Evolutionary conservation across 805 yeast genomes (phyloP).

Genomic region (Candida fluviatilis): DNA sequence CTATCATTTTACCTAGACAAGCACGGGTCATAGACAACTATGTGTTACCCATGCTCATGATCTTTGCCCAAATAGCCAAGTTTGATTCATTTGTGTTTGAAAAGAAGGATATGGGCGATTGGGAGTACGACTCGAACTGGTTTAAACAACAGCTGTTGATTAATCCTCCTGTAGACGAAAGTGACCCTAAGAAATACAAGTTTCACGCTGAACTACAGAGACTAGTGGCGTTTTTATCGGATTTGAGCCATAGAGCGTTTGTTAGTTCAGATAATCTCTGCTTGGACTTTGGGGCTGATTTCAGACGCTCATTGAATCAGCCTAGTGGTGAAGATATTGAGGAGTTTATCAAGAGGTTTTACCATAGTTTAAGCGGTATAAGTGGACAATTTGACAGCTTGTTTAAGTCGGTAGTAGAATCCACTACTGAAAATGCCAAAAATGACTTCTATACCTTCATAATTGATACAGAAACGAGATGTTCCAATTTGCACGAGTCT

Average conservation of each 20-base stretch:
- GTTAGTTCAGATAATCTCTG: slow-evolving; percentile 17
- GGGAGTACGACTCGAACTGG: slow-evolving; percentile 16
- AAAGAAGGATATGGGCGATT: slow-evolving; percentile 9
- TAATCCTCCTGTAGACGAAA: slow-evolving; percentile 6
- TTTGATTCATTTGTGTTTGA: slow-evolving; percentile 16
- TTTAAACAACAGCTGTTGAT: slow-evolving; percentile 8
- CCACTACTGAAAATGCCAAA: slow-evolving; percentile 14
- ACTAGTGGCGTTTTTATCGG: slow-evolving; percentile 17
- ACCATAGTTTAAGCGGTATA: slow-evolving; percentile 5
- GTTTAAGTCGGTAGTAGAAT: slow-evolving; percentile 25
- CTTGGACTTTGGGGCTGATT: slow-evolving; percentile 12
- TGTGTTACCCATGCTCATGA: slow-evolving; percentile 24
- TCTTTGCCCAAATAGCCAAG: slow-evolving; percentile 21
- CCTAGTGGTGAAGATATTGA: slow-evolving; percentile 16
- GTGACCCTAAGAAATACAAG: slow-evolving; percentile 7
- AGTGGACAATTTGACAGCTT: slow-evolving; percentile 9
- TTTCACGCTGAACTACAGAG: slow-evolving; percentile 21
- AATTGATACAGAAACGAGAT: slow-evolving; percentile 27
- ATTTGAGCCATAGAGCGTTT: slow-evolving; percentile 17
- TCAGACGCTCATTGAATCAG: slow-evolving; percentile 10
- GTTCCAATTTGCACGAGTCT: slow-evolving; percentile 23
- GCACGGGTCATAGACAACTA: slow-evolving; percentile 19
- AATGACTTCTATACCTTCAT: slow-evolving; percentile 26
- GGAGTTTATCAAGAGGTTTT: slow-evolving; percentile 14
- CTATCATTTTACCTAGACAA: slow-evolving; percentile 14